Percentiles rank a stretch among this genome's conserved stretches.
Evolutionary conservation across 495 filamentous ascomycete species (phyloP).

Genomic region (Astrothelium subdiscretum): DNA sequence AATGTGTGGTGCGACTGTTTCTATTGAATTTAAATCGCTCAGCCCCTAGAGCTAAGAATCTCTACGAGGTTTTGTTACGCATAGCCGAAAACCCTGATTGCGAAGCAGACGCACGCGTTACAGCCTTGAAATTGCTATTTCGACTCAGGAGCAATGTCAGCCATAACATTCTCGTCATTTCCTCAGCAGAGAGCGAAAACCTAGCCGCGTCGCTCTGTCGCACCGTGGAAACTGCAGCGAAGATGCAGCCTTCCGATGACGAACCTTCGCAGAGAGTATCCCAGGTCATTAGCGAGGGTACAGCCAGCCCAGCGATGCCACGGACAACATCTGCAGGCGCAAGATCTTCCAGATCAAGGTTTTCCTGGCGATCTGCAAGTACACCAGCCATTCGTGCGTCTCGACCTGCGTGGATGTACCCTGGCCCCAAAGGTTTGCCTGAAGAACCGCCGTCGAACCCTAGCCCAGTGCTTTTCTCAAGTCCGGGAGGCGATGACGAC

Average conservation of each 20-base stretch:
- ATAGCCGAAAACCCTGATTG: constrained; percentile 44
- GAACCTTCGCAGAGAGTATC: constrained; percentile 12
- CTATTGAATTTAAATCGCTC: neutral
- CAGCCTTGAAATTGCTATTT: constrained; percentile 73
- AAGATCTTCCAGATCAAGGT: constrained; percentile 9
- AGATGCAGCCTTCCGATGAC: constrained; percentile 5
- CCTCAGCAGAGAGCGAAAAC: constrained; percentile 53
- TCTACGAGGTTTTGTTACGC: constrained; percentile 36
- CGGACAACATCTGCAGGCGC: constrained; percentile 9
- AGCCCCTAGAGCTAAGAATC: neutral
- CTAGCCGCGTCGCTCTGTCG: constrained; percentile 62
- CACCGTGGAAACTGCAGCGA: constrained; percentile 38
- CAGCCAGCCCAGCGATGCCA: neutral
- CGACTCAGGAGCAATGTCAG: constrained; percentile 71
- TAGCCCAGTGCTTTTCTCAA: constrained; percentile 27
- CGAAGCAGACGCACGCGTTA: constrained; percentile 60
- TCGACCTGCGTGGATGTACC: constrained; percentile 43
- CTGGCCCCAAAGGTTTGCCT: constrained; percentile 39
- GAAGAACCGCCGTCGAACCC: constrained; percentile 24
- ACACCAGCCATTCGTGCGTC: constrained; percentile 24
- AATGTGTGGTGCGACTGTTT: neutral
- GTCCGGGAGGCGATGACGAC: constrained; percentile 18
- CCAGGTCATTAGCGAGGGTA: constrained; percentile 14
- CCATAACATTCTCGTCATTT: constrained; percentile 55
- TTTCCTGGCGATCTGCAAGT: constrained; percentile 21